Percentiles rank a stretch among this genome's conserved stretches.
These are phyloP conservation scores for Penicillium corylophilum DNA, from an alignment of 2,329 filamentous ascomycete genomes.

Conservation along the genomic window DNA sequence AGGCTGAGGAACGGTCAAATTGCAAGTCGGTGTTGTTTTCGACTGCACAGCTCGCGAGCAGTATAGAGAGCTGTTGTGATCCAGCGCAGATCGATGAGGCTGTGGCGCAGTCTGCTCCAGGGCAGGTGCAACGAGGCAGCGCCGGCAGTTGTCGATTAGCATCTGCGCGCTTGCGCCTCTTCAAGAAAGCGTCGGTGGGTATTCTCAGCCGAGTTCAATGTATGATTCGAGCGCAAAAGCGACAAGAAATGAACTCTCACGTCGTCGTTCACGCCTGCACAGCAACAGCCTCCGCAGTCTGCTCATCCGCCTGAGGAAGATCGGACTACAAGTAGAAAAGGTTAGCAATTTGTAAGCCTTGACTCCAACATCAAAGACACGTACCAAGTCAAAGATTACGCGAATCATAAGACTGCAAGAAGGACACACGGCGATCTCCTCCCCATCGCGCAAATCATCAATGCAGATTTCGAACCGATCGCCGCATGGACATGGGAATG, in stretches of 20 bases:
- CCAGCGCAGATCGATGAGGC: neutral
- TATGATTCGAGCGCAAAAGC: neutral
- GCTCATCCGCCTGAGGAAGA: constrained; percentile 48
- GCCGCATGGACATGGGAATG: constrained; percentile 95
- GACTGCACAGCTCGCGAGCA: neutral
- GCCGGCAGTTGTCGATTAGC: neutral
- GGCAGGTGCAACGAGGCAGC: neutral
- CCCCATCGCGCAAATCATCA: constrained; percentile 78
- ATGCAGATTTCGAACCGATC: constrained; percentile 92
- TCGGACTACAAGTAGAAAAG: constrained; percentile 43
- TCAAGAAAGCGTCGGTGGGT: neutral
- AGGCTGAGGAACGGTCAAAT: neutral
- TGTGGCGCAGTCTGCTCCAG: neutral
- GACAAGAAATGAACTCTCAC: neutral
- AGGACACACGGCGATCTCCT: constrained; percentile 95
- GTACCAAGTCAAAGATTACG: constrained; percentile 85
- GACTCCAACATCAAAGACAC: constrained; percentile 27
- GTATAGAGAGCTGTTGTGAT: neutral
- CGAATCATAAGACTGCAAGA: constrained; percentile 96
- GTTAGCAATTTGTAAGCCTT: constrained; percentile 1
- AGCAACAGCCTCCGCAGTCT: constrained; percentile 33
- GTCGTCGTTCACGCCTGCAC: constrained; percentile 39
- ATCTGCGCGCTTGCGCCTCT: neutral
- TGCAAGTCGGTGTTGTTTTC: neutral
- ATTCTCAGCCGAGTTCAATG: neutral